Evolutionary conservation across 306 rosid genomes (phyloP), one percentile per base, ranked within the genome.

Genomic region (Dicorynia guianensis): DNA sequence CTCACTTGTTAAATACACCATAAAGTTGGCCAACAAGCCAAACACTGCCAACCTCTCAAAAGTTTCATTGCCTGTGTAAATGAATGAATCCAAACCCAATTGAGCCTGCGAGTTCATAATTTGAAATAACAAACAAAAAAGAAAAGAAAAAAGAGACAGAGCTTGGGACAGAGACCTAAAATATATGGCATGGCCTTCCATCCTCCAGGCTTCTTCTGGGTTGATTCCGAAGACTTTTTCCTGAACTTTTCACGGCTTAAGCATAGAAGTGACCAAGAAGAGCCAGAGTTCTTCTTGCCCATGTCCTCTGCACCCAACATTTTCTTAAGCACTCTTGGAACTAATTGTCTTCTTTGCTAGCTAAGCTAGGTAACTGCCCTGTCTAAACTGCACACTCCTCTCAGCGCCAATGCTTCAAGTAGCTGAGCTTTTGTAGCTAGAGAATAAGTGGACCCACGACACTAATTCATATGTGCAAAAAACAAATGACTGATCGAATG

Each of bases 161-260:
- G 25, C 15, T 6, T 6, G 19, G 36, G 54, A 76, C 42, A 57
- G 42, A n/a, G 34, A 90, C 98, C 98, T 85, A 93, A 80, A 73
- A 93, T 89, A 64, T 66, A 89, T 40, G 92, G 80, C 82, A 91
- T 79, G 81, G 90, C 87, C 81, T 47, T 93, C 97, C 95, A 91
- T 44, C 97, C 97, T 60, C 92, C 91, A 10, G 85, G 88, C 36
- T 79, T 77, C 34, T 69, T 73, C 36, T 5, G 63, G 30, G 7
- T 9, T 35, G 71, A 49, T 60, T 73, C 74, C n/a, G 82, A 50
- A 48, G 53, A 20, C 19, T 25, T 36, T 39, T 20, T 72, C 15
- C 42, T 11, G 58, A 71, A 44, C 30, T 44, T 49, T 58, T 11
- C 52, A 7, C 1, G 18, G 40, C 5, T 4, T 34, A 12, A 39